These are phyloP conservation scores for Cercospora berteroae DNA, from an alignment of 2,329 filamentous ascomycete genomes.

Conservation along the genomic window DNA sequence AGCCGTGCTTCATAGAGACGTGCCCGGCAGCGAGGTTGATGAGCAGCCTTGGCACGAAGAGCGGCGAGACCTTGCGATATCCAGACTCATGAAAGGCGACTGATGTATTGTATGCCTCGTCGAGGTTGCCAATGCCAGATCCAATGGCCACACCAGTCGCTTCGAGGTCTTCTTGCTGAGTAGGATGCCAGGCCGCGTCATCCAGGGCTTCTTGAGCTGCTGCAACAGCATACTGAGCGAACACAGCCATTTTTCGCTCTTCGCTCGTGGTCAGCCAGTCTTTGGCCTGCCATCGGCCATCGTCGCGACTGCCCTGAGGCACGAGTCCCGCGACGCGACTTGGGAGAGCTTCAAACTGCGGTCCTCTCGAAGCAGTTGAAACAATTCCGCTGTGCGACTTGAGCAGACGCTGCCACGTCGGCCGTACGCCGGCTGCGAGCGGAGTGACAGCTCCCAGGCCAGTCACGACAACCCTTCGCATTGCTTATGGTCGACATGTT, in stretches of 20 bases:
- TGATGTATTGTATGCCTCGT: slow-evolving; percentile 84
- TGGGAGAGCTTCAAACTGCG: slow-evolving; percentile 68
- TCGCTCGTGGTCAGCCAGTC: slow-evolving; percentile 54
- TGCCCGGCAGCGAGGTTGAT: slow-evolving; percentile 96
- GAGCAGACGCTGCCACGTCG: slow-evolving; percentile 77
- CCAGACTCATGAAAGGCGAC: slow-evolving; percentile 72
- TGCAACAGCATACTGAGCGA: slow-evolving; percentile 87
- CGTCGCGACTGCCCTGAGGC: slow-evolving; percentile 53
- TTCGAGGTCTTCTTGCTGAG: slow-evolving; percentile 62
- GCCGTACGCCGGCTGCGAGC: slow-evolving; percentile 51
- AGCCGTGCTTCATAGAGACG: slow-evolving; percentile 86
- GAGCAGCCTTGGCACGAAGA: slow-evolving; percentile 88
- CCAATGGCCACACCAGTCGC: slow-evolving; percentile 87
- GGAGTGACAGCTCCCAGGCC: slow-evolving; percentile 50
- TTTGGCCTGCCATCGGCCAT: slow-evolving; percentile 48
- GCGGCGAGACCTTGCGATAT: slow-evolving; percentile 86
- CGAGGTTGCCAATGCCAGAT: slow-evolving; percentile 91
- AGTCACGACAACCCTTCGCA: slow-evolving; percentile 53
- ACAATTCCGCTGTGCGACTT: slow-evolving; percentile 77
- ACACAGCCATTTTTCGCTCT: slow-evolving; percentile 79
- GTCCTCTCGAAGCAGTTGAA: slow-evolving; percentile 64
- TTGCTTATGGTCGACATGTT: slow-evolving; percentile 33
- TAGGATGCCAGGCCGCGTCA: slow-evolving; percentile 75
- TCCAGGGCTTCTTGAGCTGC: slow-evolving; percentile 80
- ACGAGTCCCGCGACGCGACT: slow-evolving; percentile 84